Evolutionary conservation across 768 basidiomycete genomes (phyloP), one percentile per base, ranked within the genome.

Genomic region (Agrocybe praecox): DNA sequence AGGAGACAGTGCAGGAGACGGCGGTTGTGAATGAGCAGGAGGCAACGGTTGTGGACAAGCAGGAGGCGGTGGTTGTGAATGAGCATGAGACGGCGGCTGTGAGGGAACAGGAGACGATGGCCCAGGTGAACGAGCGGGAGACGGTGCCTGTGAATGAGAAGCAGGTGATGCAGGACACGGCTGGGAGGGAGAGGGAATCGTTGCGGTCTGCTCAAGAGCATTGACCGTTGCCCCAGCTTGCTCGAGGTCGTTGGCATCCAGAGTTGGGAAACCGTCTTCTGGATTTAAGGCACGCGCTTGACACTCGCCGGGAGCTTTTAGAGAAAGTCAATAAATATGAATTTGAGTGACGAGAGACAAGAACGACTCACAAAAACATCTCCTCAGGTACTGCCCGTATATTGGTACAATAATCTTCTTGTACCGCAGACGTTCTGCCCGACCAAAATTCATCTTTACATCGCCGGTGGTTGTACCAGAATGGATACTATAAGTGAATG

Each of bases 381-480:
- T 32, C 12, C 18, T 33, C 15, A 55, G 17, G 21, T 42, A 55
- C n/a, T 34, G 11, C 0, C 46, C 46, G 26, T n/a, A 55, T 19
- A 55, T 26, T 15, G 53, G 46, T 7, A 55, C 9, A 18, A 55
- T 40, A 17, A 24, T 11, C 1, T 32, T 26, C n/a, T 55, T 42
- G 19, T 42, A 49, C 6, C 22, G 34, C 6, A 33, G 15, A 3
- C 34, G 46, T 26, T 55, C 53, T 7, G 53, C 53, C 2, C 40
- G 6, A 2, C 53, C 53, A 42, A 55, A 55, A 10, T 55, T 55
- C 53, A 55, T 55, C n/a, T 48, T 40, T 8, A 49, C 17, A 42
- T 55, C 46, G 5, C 53, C 46, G 1, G 46, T 14, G 3, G 22
- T 55, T 23, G 46, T 42, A 10, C 55, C 55, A 14, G 49, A 56